A percentile compares a stretch with the other conserved stretches of the same genome.
Evolutionary conservation across 2,329 filamentous ascomycete genomes (phyloP).

Genomic region (Keithomyces neogunnii): DNA sequence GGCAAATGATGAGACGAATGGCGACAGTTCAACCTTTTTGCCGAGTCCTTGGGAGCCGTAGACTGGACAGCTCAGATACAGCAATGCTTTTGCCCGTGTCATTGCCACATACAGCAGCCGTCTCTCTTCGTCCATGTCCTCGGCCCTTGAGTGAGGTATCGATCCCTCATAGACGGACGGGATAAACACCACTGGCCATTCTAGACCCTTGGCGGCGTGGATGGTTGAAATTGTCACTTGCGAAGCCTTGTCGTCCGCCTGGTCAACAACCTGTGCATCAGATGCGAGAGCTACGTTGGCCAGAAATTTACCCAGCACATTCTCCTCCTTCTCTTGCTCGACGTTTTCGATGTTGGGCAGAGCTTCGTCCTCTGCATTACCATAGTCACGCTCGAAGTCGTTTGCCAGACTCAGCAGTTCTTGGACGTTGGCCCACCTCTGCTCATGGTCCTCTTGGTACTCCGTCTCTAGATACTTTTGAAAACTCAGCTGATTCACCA

Average conservation of each 20-base stretch:
- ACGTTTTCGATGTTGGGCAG: slow-evolving; percentile 64
- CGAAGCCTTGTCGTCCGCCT: slow-evolving; percentile 45
- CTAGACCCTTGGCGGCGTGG: slow-evolving; percentile 88
- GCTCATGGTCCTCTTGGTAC: slow-evolving; percentile 66
- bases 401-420: slow-evolving; percentile 75
- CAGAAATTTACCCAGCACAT: slow-evolving; percentile 67
- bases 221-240: slow-evolving; percentile 91
- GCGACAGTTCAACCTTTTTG: slow-evolving; percentile 58
- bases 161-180: slow-evolving; percentile 84
- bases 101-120: slow-evolving; percentile 91
- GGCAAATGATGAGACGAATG: slow-evolving; percentile 54
- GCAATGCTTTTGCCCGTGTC: slow-evolving; percentile 78
- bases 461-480: slow-evolving; percentile 64
- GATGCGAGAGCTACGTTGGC: slow-evolving; percentile 83
- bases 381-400: slow-evolving; percentile 52
- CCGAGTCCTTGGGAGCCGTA: slow-evolving; percentile 51
- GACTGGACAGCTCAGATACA: slow-evolving; percentile 77
- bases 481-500: slow-evolving; percentile 60
- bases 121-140: slow-evolving; percentile 81
- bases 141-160: slow-evolving; percentile 79
- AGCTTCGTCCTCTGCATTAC: slow-evolving; percentile 39
- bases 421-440: slow-evolving; percentile 79
- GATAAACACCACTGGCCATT: slow-evolving; percentile 94
- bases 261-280: slow-evolving; percentile 59
- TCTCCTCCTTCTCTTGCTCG: slow-evolving; percentile 57